These are phyloP conservation scores for Trypethelium eluteriae DNA, from an alignment of 495 filamentous ascomycete genomes.

Conservation along the genomic window DNA sequence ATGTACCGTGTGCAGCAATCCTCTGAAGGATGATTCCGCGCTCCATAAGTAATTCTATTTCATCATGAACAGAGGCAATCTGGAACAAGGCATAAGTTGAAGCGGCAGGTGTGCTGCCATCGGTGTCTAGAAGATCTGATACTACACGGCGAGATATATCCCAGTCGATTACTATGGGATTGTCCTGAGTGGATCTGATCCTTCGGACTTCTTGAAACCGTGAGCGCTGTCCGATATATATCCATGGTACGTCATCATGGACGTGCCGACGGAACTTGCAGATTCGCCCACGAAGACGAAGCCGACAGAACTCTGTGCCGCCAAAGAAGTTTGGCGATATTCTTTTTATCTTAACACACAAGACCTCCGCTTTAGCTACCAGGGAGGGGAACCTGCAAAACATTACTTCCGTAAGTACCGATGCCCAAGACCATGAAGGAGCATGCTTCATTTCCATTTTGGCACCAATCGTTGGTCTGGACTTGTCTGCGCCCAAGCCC, in stretches of 20 bases:
- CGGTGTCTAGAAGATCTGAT: not conserved
- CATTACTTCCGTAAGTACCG: not conserved
- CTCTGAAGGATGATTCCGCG: not conserved
- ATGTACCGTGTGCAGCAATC: not conserved
- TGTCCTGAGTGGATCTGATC: not conserved
- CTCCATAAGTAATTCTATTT: not conserved
- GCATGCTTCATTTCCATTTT: not conserved
- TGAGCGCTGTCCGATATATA: not conserved
- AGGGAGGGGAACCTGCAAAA: too few species aligned
- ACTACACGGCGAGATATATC: not conserved
- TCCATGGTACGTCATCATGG: not conserved
- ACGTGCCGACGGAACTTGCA: not conserved
- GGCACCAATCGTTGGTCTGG: not conserved
- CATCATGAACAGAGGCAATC: not conserved
- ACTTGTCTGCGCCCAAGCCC: not conserved
- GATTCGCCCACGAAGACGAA: not conserved
- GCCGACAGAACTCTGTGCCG: not conserved
- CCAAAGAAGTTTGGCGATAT: not conserved
- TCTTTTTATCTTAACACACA: not conserved
- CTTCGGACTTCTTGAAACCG: not conserved
- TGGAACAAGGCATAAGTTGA: not conserved
- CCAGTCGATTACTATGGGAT: not conserved
- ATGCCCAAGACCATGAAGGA: constrained; percentile 12
- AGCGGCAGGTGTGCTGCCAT: not conserved
- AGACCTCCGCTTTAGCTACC: not conserved